Evolutionary conservation across 306 rosid genomes (phyloP).

Genomic region (Cucurbita pepo): DNA sequence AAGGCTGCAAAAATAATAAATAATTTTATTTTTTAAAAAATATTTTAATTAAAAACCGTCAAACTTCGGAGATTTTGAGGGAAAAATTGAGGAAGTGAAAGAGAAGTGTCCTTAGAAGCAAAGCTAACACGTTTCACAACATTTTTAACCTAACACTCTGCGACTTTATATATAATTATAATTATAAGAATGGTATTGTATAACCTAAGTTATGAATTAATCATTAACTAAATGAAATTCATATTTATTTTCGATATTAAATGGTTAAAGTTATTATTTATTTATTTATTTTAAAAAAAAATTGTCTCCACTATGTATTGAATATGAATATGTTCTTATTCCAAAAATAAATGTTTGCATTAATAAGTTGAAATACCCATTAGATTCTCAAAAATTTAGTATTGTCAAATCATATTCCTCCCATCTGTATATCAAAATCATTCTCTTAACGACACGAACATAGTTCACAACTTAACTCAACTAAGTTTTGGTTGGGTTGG

Average conservation of each 20-base stretch:
- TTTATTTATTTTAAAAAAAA: not conserved
- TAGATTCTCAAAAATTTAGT: slow-evolving; percentile 20
- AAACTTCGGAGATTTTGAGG: not conserved
- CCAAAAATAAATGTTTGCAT: slow-evolving; percentile 7
- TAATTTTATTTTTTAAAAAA: no score
- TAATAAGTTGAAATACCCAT: slow-evolving; percentile 16
- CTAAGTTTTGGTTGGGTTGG: no score
- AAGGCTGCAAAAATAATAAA: no score
- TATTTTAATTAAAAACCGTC: not conserved
- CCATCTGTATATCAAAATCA: no score
- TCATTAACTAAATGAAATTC: not conserved
- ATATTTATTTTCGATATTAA: not conserved
- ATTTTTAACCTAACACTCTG: not conserved
- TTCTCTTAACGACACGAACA: no score
- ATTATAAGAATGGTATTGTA: not conserved
- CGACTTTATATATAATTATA: not conserved
- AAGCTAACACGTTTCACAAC: not conserved
- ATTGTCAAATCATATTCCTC: not conserved
- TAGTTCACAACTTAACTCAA: no score
- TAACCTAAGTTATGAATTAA: not conserved
- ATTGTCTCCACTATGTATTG: not conserved
- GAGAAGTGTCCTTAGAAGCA: not conserved
- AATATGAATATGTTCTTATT: slow-evolving; percentile 10
- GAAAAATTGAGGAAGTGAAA: not conserved
- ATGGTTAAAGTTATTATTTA: not conserved